A percentile compares a stretch with the other conserved stretches of the same genome.
Evolutionary conservation across 2,329 filamentous ascomycete genomes (phyloP).

Genomic region (Claviceps fusiformis): DNA sequence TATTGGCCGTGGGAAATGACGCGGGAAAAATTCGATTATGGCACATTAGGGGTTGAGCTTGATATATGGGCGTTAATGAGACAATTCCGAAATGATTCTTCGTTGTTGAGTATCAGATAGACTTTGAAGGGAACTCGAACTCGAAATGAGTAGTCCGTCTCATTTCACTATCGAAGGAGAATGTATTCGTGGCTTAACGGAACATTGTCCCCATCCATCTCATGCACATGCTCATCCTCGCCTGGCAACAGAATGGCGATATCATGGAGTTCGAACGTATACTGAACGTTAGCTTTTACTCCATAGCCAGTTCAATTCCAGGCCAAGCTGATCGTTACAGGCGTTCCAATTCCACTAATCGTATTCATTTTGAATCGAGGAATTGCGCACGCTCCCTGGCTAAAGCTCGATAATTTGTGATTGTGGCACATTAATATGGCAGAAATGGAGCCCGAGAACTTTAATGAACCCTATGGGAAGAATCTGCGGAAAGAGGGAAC

Average conservation of each 20-base stretch:
- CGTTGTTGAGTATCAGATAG: background rate
- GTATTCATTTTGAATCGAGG: background rate
- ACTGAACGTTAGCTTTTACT: background rate
- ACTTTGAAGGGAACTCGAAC: background rate
- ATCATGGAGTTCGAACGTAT: background rate
- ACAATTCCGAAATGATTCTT: background rate
- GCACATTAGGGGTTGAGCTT: slow-evolving; percentile 58
- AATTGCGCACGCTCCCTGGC: background rate
- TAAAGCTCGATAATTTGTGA: background rate
- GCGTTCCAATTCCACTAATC: background rate
- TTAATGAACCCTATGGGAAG: too few species aligned
- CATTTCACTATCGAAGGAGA: background rate
- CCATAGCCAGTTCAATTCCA: background rate
- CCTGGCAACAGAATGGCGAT: background rate
- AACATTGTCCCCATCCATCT: background rate
- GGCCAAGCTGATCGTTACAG: background rate
- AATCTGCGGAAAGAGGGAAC: too few species aligned
- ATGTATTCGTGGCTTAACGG: background rate
- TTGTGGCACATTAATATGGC: background rate
- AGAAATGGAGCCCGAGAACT: background rate
- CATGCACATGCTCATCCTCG: background rate
- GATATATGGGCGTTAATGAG: background rate
- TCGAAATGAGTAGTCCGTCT: background rate
- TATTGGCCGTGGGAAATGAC: slow-evolving; percentile 81
- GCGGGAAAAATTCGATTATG: slow-evolving; percentile 77